Percentiles rank a stretch among this genome's conserved stretches.
phyloP scores from a whole-genome alignment of 2,329 filamentous ascomycete genomes.

The Hirsutella thompsonii region DNA sequence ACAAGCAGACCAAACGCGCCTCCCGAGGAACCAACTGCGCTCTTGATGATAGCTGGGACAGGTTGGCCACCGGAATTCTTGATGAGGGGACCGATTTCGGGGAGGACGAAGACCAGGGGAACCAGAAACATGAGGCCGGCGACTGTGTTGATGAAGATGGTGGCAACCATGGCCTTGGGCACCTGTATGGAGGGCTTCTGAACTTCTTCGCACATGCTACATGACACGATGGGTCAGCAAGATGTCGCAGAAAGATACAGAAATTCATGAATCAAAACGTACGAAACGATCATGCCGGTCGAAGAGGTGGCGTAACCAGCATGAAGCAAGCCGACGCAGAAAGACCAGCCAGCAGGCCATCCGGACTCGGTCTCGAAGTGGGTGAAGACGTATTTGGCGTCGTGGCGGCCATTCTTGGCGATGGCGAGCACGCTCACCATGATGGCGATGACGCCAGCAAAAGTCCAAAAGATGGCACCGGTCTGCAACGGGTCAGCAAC shows the following conservation, averaged over 20 bases:
- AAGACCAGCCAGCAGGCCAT: constrained; percentile 60
- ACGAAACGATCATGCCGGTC: constrained; percentile 71
- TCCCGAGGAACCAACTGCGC: constrained; percentile 55
- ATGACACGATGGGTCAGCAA: background rate
- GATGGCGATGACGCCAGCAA: constrained; percentile 55
- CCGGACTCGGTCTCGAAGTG: constrained; percentile 56
- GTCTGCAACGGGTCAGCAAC: too few species aligned
- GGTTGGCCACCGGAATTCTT: constrained; percentile 59
- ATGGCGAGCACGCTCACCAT: constrained; percentile 49
- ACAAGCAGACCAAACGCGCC: constrained; percentile 68
- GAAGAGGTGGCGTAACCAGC: constrained; percentile 64
- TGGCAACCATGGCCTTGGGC: constrained; percentile 55
- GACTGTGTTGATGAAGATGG: constrained; percentile 49
- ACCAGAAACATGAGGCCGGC: constrained; percentile 55
- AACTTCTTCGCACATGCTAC: constrained; percentile 45
- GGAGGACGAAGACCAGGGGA: constrained; percentile 64
- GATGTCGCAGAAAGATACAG: background rate
- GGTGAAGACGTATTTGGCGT: constrained; percentile 51
- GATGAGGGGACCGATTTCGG: constrained; percentile 50
- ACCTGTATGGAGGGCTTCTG: constrained; percentile 47
- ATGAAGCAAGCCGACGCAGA: constrained; percentile 59
- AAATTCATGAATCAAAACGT: constrained; percentile 18
- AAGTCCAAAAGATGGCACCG: constrained; percentile 63
- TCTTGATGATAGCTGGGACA: constrained; percentile 64
- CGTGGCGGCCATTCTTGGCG: constrained; percentile 54